These are phyloP conservation scores for Exophiala bonariae DNA, from an alignment of 2,329 filamentous ascomycete genomes.

Conservation along the genomic window DNA sequence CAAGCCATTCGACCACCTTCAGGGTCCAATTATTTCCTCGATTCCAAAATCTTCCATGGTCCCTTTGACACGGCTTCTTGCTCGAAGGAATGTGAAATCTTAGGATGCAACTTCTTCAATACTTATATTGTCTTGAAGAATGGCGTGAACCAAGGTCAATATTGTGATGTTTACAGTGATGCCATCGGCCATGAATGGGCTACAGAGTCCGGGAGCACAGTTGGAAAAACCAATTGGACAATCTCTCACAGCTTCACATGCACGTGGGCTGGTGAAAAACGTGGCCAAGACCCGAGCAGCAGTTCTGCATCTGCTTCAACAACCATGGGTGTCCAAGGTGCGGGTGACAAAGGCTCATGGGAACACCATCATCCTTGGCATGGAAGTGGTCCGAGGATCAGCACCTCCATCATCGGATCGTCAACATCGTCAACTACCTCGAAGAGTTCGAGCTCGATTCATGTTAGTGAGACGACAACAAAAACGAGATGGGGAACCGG, in stretches of 20 bases:
- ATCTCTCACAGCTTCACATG: constrained; percentile 18
- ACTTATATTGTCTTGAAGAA: constrained; percentile 21
- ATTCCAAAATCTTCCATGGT: constrained; percentile 18
- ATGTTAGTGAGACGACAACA: constrained; percentile 2
- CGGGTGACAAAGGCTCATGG: constrained; percentile 6
- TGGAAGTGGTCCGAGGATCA: constrained; percentile 6
- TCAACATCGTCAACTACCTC: neutral
- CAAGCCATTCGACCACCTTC: constrained; percentile 14
- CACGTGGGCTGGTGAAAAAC: constrained; percentile 9
- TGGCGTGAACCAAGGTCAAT: constrained; percentile 16
- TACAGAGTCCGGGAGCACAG: constrained; percentile 13
- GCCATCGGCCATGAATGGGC: constrained; percentile 9
- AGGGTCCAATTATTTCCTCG: constrained; percentile 15
- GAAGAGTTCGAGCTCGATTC: neutral
- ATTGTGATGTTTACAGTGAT: constrained; percentile 21
- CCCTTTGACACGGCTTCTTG: constrained; percentile 19
- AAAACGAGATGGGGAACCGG: neutral
- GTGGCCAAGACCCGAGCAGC: constrained; percentile 1
- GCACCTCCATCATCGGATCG: neutral
- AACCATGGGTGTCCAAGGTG: neutral
- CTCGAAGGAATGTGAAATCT: constrained; percentile 10
- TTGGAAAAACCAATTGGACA: constrained; percentile 12
- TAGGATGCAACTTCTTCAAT: constrained; percentile 22
- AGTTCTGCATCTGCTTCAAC: neutral
- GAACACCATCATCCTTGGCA: constrained; percentile 17